Evolutionary conservation across 2,329 filamentous ascomycete species (phyloP).

Genomic region (Hypoxylon sp.): DNA sequence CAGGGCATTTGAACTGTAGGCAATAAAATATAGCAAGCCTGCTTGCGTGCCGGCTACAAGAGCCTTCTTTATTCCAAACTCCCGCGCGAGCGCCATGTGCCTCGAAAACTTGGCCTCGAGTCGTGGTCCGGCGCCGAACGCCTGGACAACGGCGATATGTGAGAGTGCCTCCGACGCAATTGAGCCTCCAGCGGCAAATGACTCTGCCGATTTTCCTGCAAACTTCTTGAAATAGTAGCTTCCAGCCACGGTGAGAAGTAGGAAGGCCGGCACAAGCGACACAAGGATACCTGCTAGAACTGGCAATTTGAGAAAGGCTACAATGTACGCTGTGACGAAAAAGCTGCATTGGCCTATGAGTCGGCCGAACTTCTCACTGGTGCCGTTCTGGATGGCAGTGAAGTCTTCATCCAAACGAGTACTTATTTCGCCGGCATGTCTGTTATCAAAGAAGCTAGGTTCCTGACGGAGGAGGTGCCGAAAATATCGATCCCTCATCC

Average conservation of each 20-base stretch:
- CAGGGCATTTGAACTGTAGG: slow-evolving; percentile 76
- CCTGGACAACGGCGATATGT: slow-evolving; percentile 74
- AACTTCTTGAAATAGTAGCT: slow-evolving; percentile 69
- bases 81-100: slow-evolving; percentile 65
- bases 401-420: slow-evolving; percentile 76
- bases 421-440: slow-evolving; percentile 74
- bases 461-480: slow-evolving; percentile 72
- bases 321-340: slow-evolving; percentile 76
- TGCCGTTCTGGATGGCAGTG: slow-evolving; percentile 76
- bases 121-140: slow-evolving; percentile 71
- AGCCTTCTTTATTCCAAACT: slow-evolving; percentile 71
- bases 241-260: slow-evolving; percentile 71
- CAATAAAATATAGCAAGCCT: slow-evolving; percentile 76
- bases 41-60: slow-evolving; percentile 70
- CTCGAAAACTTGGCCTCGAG: slow-evolving; percentile 72
- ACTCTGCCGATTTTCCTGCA: slow-evolving; percentile 64
- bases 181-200: slow-evolving; percentile 71
- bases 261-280: slow-evolving; percentile 73
- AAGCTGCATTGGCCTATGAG: slow-evolving; percentile 74
- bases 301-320: slow-evolving; percentile 76
- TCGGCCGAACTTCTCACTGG: slow-evolving; percentile 79
- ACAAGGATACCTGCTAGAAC: slow-evolving; percentile 75
- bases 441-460: slow-evolving; percentile 74
- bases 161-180: slow-evolving; percentile 74
- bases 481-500: slow-evolving; percentile 74